Evolutionary conservation across 768 basidiomycete genomes (phyloP), one percentile per base, ranked within the genome.

Genomic region (Boletellus emodensis): DNA sequence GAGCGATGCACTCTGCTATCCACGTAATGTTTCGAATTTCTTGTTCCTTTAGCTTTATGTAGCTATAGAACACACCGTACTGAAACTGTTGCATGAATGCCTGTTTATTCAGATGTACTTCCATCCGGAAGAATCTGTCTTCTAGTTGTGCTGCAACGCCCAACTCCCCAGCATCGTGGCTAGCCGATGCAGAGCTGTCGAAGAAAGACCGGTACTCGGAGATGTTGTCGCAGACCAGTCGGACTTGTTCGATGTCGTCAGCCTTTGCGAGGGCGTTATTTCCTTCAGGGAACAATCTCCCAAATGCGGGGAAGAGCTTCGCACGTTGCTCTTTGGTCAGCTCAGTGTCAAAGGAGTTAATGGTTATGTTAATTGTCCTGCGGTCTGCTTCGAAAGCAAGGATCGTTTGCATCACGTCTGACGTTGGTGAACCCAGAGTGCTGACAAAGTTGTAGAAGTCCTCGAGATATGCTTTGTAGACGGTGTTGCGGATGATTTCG

Each of bases 1-100:
- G 95, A 9, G 94, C 94, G 60, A 98, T 96, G 70, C 95, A 97
- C 74, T 98, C 95, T 48, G 93, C 92, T 71, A 96, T 94, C 91
- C 90, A 93, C 26, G 87, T 90, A 60, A 94, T 61, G 61, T 88
- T 91, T 55, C 90, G 76, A 54, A 92, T 87, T 72, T 94, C 90
- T 74, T 91, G 87, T 71, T 93, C 90, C 75, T 90, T 91, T 71
- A 92, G 72, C 71, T 90, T 91, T 70, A 96, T 79, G 66, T 94
- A 97, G 64, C 85, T 85, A 66, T 90, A 94, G 66, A 93, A 97
- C 33, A 95, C 84, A 36, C 87, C 90, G 61, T 87, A 85, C 69
- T 97, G 94, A 78, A 97, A 98, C 74, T 99, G 85, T 71, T 97
- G 95, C 67, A 98, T 67, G 77, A 98, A 98, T 28, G 91, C 82